These are phyloP conservation scores for Macaranga tanarius DNA, from an alignment of 441 rosid species.

Conservation along the genomic window DNA sequence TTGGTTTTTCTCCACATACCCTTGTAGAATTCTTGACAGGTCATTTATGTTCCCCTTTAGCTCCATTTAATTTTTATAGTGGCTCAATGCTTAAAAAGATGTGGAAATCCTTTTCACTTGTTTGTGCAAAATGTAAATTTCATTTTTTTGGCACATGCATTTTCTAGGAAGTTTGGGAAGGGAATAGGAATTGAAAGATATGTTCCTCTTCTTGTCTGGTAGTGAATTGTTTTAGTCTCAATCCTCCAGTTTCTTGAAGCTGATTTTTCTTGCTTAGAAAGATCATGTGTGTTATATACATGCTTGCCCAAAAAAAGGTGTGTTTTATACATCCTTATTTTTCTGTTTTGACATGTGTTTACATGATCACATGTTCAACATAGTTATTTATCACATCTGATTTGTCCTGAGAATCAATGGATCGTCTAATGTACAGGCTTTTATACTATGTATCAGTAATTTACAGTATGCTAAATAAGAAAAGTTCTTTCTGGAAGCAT, in stretches of 20 bases:
- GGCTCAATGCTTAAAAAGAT: background rate
- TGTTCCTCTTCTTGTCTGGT: background rate
- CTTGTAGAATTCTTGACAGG: background rate
- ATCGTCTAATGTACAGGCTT: background rate
- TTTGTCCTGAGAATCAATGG: background rate
- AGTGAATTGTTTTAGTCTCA: background rate
- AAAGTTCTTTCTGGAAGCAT: background rate
- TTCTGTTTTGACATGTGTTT: background rate
- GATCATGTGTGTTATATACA: background rate
- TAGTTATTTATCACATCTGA: background rate
- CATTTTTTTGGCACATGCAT: background rate
- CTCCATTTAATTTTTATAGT: background rate
- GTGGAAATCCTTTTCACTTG: background rate
- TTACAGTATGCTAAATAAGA: background rate
- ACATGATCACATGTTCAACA: background rate
- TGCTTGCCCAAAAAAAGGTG: too few species aligned
- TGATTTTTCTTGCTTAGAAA: background rate
- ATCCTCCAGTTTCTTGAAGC: background rate
- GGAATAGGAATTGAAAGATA: background rate
- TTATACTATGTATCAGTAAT: background rate
- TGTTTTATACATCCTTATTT: background rate
- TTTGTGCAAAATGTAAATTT: background rate
- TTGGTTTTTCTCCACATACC: slow-evolving; percentile 15
- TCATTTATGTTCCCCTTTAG: background rate
- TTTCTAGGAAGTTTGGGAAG: background rate